Conservation (phyloP, 2,329 filamentous ascomycete species). For the Paecilomyces sp. region DNA sequence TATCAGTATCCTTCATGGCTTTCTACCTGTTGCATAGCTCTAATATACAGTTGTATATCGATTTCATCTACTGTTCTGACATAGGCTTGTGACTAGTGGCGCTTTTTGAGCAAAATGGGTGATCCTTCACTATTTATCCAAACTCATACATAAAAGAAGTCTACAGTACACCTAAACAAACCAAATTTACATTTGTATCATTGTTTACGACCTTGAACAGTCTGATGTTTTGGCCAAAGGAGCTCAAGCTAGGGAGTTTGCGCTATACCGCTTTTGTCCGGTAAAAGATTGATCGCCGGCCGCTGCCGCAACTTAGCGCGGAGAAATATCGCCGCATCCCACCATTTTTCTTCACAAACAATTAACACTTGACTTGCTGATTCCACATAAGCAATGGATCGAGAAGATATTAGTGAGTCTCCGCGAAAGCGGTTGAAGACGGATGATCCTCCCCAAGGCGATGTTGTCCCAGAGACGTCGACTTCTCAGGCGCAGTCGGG, state of each 20-base stretch:
- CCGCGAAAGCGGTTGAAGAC: conserved; percentile 15
- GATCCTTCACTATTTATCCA: neutral
- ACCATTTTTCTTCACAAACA: neutral
- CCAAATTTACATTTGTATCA: neutral
- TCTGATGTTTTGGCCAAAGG: neutral
- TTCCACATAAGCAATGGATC: conserved; percentile 1
- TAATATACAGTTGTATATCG: too few relatives aligned
- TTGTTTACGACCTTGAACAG: neutral
- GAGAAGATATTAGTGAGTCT: conserved; percentile 8
- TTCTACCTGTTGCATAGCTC: too few relatives aligned
- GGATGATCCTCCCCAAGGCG: conserved; percentile 11
- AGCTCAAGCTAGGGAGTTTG: neutral
- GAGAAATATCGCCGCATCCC: neutral
- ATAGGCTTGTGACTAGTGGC: too few relatives aligned
- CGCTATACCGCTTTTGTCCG: neutral
- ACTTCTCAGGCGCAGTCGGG: conserved; percentile 4
- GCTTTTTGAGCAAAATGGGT: too few relatives aligned
- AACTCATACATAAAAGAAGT: neutral
- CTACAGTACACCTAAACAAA: neutral
- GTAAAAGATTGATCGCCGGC: neutral
- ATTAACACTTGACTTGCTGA: neutral
- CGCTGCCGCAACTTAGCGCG: neutral
- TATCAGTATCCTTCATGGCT: too few relatives aligned
- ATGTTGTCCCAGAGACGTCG: conserved; percentile 9
- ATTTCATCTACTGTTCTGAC: too few relatives aligned